Evolutionary conservation across 768 basidiomycete species (phyloP).

Genomic region (Piloderma croceum): DNA sequence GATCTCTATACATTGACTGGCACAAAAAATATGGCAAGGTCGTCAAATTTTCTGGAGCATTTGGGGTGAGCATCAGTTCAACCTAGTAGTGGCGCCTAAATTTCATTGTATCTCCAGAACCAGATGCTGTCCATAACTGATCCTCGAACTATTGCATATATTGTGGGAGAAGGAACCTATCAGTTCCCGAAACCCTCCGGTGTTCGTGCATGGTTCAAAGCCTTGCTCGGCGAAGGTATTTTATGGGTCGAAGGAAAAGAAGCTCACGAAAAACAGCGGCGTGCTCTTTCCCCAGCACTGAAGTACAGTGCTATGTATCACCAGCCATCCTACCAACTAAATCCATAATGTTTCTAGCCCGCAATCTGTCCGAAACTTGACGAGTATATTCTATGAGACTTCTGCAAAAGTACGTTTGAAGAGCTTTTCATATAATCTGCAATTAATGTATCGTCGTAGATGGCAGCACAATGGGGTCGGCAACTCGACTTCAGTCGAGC

Average conservation of each 20-base stretch:
- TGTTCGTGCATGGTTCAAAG: constrained; percentile 59
- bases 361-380: constrained; percentile 49
- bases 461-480: constrained; percentile 47
- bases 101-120: constrained; percentile 34
- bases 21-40: constrained; percentile 48
- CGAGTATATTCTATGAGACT: constrained; percentile 50
- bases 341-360: too few species aligned
- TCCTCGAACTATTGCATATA: constrained; percentile 45
- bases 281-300: constrained; percentile 49
- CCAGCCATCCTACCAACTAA: constrained; percentile 2
- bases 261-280: constrained; percentile 51
- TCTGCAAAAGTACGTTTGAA: constrained; percentile 35
- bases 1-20: constrained; percentile 48
- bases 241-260: constrained; percentile 63
- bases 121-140: constrained; percentile 56
- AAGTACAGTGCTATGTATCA: constrained; percentile 32
- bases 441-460: too few species aligned
- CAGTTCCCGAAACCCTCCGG: constrained; percentile 58
- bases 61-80: constrained; percentile 40
- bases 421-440: too few species aligned
- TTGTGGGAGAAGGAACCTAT: constrained; percentile 51
- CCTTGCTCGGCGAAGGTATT: constrained; percentile 56
- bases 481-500: constrained; percentile 36
- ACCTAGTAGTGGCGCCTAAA: constrained; percentile 3
- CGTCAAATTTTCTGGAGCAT: constrained; percentile 50